Base-by-base conservation (phyloP, 2,329 filamentous ascomycete species). In the Aaosphaeria arxii region DNA sequence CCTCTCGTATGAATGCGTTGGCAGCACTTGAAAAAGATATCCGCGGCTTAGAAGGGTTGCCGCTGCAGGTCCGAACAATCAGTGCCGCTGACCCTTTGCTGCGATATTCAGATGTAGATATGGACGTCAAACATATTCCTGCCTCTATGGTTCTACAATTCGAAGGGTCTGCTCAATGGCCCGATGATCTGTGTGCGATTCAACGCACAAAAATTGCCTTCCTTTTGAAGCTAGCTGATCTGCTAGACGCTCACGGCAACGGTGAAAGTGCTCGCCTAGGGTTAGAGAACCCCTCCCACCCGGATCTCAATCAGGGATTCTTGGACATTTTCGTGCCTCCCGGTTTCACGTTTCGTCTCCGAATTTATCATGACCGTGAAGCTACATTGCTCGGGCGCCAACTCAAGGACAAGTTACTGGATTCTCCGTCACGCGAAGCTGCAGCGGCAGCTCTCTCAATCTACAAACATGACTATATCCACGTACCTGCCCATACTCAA, bases 181-280 rank as follows among this genome's bases (percentile, higher is more conserved):
- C 94, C 0, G 91, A 97, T 64, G 90, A 95, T 63, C 73, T 97
- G 6, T 83, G 83, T 4, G 91, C 92, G 5, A 96, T 97, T 47
- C 94, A 99, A 68, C 84, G 91, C 62, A 91, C 91, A 9, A 99
- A 99, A 71, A 82, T 95, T 36, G 94, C 95, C 4, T 95, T 99
- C 64, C 77, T 89, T 7, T 70, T 87, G 6, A 86, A 84, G 59
- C 84, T 96, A 48, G 84, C 85, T 43, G 83, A 86, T 44, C 79
- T 94, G 4, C 73, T 96, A 4, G 82, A 85, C 58, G 78, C 82
- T 13, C 72, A 77, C 3, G 82, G 85, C 36, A 76, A 80, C 6
- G 78, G 76, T 39, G 77, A 90, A 38, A 81, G 75, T 30, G 84
- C 85, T 5, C 84, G 84, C 41, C 74, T 97, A 9, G 92, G 94